Percentiles rank a stretch among this genome's conserved stretches.
phyloP scores from a whole-genome alignment of 23 red algal genomes.

The Pyropia haitanensis region DNA sequence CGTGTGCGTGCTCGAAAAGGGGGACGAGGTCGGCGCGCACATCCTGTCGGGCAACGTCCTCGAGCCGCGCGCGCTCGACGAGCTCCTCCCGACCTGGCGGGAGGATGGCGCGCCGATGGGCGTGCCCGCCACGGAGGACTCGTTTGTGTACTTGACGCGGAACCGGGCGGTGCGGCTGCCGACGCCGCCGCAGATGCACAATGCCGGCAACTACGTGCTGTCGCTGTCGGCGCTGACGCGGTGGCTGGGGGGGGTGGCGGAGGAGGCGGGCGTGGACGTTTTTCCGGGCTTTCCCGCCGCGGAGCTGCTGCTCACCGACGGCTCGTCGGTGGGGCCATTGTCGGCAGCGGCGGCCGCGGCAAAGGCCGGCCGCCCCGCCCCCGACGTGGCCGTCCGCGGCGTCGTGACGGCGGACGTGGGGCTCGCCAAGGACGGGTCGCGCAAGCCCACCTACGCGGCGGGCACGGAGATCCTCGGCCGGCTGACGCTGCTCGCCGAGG shows the following conservation, averaged over 20 bases:
- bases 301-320: constrained; percentile 33
- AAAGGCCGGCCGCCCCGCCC: background rate
- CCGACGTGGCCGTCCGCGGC: constrained; percentile 11
- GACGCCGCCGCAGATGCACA: constrained; percentile 81
- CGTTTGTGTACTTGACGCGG: constrained; percentile 43
- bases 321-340: constrained; percentile 6
- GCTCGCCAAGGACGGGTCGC: constrained; percentile 67
- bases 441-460: constrained; percentile 65
- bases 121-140: constrained; percentile 32
- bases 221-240: constrained; percentile 74
- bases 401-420: constrained; percentile 82
- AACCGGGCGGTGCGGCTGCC: constrained; percentile 33
- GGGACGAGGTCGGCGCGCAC: constrained; percentile 79
- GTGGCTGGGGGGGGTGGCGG: constrained; percentile 74
- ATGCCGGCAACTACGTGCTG: constrained; percentile 78
- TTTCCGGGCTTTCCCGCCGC: constrained; percentile 85
- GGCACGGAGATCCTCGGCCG: constrained; percentile 49
- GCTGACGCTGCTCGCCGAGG: constrained; percentile 85
- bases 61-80: constrained; percentile 84
- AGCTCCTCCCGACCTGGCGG: constrained; percentile 83
- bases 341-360: background rate
- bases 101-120: constrained; percentile 41
- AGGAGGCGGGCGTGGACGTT: constrained; percentile 74
- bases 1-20: constrained; percentile 93
- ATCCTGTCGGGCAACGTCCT: constrained; percentile 90